Conservation (phyloP, 306 rosid species). For the Glycine latifolia region DNA sequence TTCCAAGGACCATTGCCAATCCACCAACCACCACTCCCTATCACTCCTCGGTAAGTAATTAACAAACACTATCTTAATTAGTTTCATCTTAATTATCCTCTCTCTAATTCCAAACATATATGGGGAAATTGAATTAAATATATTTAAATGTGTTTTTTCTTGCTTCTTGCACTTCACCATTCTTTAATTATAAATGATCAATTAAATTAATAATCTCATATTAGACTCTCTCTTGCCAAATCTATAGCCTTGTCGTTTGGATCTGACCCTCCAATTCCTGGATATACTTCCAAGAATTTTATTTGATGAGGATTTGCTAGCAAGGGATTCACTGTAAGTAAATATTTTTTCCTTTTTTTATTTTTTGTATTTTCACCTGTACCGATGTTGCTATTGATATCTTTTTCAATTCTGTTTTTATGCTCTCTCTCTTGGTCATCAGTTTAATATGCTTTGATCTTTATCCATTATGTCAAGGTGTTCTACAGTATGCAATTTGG, state of each 20-base stretch:
- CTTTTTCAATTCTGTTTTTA: slow-evolving; percentile 9
- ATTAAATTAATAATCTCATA: not conserved
- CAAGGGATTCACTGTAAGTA: slow-evolving; percentile 77
- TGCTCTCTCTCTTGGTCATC: not conserved
- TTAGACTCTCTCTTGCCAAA: not conserved
- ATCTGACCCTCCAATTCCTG: slow-evolving; percentile 63
- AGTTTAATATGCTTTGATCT: slow-evolving; percentile 17
- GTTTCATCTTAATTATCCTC: too few relatives aligned
- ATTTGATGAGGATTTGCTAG: slow-evolving; percentile 73
- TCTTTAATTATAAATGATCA: not conserved
- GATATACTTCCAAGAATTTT: slow-evolving; percentile 72
- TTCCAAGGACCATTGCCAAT: slow-evolving; percentile 48
- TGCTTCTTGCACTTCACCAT: not conserved
- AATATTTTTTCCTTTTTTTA: not conserved
- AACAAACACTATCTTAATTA: too few relatives aligned
- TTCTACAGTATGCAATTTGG: slow-evolving; percentile 5
- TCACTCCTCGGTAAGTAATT: slow-evolving; percentile 55
- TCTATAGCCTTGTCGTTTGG: slow-evolving; percentile 68
- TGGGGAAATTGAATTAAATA: not conserved
- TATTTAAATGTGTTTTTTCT: not conserved
- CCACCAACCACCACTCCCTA: slow-evolving; percentile 46
- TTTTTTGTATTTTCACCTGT: not conserved
- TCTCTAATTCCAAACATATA: not conserved
- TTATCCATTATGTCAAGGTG: slow-evolving; percentile 21
- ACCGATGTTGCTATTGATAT: slow-evolving; percentile 15